Base-by-base conservation (phyloP, 1,284 basidiomycete genomes). In the Pseudozyma tsukubaensis region DNA sequence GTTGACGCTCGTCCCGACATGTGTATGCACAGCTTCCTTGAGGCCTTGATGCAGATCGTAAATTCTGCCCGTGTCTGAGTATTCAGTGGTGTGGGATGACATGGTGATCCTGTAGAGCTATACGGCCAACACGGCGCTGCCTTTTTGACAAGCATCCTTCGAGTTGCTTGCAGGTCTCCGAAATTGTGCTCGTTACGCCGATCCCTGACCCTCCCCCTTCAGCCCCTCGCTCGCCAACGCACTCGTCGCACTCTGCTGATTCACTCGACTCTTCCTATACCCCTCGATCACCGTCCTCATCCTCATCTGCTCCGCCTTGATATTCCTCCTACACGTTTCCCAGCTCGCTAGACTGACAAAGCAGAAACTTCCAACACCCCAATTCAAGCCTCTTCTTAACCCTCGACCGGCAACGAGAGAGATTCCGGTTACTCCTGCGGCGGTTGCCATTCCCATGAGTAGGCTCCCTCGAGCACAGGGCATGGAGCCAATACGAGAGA, bases 341-440 rank as follows among this genome's bases (percentile, higher is more conserved):
- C 62, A 78, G 16, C 60, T 67, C 3, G 67, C 70, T 8, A 76
- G 5, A 1, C 54, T 50, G 32, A 76, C 59, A 35, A 76, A 76
- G 57, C 66, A 68, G 53, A 78, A 78, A 11, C 59, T 60, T 1
- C 76, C 76, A 3, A 78, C 76, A 9, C 76, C 76, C 76, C 76
- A 78, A 50, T 78, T 78, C 16, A 78, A 24, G 0, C 73, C 67
- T n/a, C 69, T 52, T 11, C 67, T 21, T 34, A 78, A 34, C 7
- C 76, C 76, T 35, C 76, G 34, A 0, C 76, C 73, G 10, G 76
- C 76, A n/a, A 76, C 66, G 6, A 70, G 43, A 24, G 48, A 60
- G 53, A 78, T 73, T 2, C 76, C 76, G 1, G 67, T 42, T 1
- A 76, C 74, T 13, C 76, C 76, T 0, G 73, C 73, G 0, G 70